Conservation (phyloP, 2,329 filamentous ascomycete species). For the Talaromyces sp. region DNA sequence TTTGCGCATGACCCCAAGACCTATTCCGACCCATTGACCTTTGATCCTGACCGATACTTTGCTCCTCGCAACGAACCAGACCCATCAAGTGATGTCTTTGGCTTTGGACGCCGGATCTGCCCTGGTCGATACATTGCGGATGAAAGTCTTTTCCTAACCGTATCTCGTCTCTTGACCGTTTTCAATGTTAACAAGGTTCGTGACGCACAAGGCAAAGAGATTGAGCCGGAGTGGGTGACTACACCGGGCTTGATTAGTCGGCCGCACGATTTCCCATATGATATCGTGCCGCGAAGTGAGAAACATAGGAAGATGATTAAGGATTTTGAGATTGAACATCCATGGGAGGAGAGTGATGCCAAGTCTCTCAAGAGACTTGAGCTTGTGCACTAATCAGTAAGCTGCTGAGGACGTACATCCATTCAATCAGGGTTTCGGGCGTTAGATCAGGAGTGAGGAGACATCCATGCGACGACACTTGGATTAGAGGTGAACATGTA, state of each 20-base stretch:
- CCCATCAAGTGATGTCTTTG: conserved; percentile 30
- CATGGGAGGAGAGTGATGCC: conserved; percentile 38
- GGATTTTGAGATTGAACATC: conserved; percentile 30
- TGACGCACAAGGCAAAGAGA: conserved; percentile 30
- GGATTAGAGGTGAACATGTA: not conserved
- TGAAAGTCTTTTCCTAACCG: conserved; percentile 35
- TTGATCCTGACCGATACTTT: conserved; percentile 43
- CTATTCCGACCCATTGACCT: conserved; percentile 33
- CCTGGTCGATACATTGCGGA: conserved; percentile 39
- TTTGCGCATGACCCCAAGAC: conserved; percentile 35
- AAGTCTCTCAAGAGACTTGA: not conserved
- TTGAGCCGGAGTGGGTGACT: conserved; percentile 30
- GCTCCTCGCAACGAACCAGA: conserved; percentile 31
- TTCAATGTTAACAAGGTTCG: conserved; percentile 42
- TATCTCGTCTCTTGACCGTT: conserved; percentile 43
- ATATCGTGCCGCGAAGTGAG: conserved; percentile 32
- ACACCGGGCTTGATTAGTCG: conserved; percentile 31
- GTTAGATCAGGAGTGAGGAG: not conserved
- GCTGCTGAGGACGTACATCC: not conserved
- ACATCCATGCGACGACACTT: not conserved
- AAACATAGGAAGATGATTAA: conserved; percentile 29
- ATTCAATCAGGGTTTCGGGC: not conserved
- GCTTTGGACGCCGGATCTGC: conserved; percentile 40
- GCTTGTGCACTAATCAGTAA: not conserved
- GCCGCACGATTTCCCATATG: conserved; percentile 34